Evolutionary conservation across 2,329 filamentous ascomycete genomes (phyloP).

Genomic region (Colletotrichum sp.): DNA sequence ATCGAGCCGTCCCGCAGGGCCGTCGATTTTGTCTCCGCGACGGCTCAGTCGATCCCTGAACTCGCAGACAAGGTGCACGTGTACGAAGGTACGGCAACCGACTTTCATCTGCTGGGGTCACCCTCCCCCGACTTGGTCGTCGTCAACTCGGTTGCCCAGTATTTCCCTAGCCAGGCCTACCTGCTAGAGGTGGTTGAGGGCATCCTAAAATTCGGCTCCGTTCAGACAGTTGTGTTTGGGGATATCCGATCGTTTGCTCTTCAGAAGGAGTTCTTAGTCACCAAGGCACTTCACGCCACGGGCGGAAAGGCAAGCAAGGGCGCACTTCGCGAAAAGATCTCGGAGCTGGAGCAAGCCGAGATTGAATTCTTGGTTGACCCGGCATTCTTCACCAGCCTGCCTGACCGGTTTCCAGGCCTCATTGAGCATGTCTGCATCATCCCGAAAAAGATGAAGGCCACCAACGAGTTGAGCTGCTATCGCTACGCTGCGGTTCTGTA

Average conservation of each 20-base stretch:
- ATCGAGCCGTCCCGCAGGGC: constrained; percentile 30
- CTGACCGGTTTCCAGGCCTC: constrained; percentile 4
- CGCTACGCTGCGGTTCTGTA: constrained; percentile 32
- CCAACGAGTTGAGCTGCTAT: constrained; percentile 33
- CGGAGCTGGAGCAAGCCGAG: constrained; percentile 20
- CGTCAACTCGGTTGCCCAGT: constrained; percentile 31
- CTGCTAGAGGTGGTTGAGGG: constrained; percentile 20
- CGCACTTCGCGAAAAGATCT: constrained; percentile 4
- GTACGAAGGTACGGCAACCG: constrained; percentile 25
- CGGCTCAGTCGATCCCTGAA: constrained; percentile 8
- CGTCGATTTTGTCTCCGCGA: constrained; percentile 23
- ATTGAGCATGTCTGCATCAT: constrained; percentile 32
- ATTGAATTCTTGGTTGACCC: constrained; percentile 29
- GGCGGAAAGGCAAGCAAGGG: constrained; percentile 2
- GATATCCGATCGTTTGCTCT: constrained; percentile 25
- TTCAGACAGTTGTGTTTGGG: constrained; percentile 22
- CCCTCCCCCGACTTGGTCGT: not conserved
- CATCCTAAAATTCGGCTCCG: not conserved
- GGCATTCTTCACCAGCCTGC: constrained; percentile 27
- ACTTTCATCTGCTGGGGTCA: not conserved
- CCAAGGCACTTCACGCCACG: not conserved
- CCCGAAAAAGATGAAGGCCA: constrained; percentile 31
- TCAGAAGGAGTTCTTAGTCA: constrained; percentile 21
- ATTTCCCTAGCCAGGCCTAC: constrained; percentile 32
- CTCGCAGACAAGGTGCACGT: constrained; percentile 20